These are phyloP conservation scores for Sarocladiaceae sp. DNA, from an alignment of 2,329 filamentous ascomycete genomes.

Conservation along the genomic window DNA sequence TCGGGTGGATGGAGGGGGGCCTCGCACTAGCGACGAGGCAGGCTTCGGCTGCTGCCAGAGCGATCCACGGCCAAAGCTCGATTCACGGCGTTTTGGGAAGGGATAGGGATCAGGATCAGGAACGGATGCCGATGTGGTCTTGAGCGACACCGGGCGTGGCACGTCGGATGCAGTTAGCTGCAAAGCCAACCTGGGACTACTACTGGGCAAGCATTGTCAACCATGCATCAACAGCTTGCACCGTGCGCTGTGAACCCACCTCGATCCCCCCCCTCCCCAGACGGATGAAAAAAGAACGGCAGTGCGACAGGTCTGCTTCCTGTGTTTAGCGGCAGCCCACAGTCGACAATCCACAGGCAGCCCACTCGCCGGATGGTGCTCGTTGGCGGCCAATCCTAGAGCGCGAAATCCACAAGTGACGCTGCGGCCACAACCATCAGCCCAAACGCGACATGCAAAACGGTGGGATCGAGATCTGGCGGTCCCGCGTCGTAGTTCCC, in stretches of 20 bases:
- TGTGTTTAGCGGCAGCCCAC: neutral
- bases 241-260: neutral
- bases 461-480: slow-evolving; percentile 8
- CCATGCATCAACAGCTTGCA: neutral
- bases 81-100: neutral
- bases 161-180: neutral
- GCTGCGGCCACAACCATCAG: neutral
- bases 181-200: neutral
- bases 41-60: slow-evolving; percentile 4
- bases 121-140: slow-evolving; percentile 6
- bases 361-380: slow-evolving; percentile 2
- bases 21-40: slow-evolving; percentile 1
- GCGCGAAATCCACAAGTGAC: no score
- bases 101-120: slow-evolving; percentile 5
- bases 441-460: neutral
- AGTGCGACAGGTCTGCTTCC: neutral
- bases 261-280: neutral
- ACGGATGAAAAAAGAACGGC: neutral
- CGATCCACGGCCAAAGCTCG: slow-evolving; percentile 9
- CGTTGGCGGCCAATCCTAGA: slow-evolving; percentile 8
- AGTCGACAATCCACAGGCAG: neutral
- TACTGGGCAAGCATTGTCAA: neutral
- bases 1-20: neutral
- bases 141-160: neutral
- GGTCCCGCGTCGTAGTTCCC: neutral